phyloP scores from a whole-genome alignment of 1,139 yeast genomes.

The Arxiozyma heterogenica region DNA sequence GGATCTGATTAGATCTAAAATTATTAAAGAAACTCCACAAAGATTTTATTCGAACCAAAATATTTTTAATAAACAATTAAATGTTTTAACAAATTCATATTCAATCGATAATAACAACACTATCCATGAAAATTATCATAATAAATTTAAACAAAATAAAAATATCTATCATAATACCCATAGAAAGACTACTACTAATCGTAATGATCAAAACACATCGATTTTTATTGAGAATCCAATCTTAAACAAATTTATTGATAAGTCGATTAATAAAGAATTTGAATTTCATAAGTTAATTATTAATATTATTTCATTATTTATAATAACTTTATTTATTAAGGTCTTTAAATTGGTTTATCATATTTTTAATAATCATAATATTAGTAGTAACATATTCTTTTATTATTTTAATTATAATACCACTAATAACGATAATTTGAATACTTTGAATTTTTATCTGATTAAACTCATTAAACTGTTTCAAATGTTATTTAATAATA shows the following conservation, averaged over 20 bases:
- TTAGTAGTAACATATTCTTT: neutral
- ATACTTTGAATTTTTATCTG: neutral
- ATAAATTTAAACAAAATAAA: too few species aligned
- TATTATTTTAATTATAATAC: neutral
- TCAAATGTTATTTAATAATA: constrained; percentile 4
- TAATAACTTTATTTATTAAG: constrained; percentile 26
- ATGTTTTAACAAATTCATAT: neutral
- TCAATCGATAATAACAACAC: neutral
- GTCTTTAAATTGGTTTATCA: constrained; percentile 14
- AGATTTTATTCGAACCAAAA: neutral
- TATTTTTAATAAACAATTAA: neutral
- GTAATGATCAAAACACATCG: neutral
- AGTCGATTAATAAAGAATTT: constrained; percentile 34
- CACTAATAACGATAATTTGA: neutral
- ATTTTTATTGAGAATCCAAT: constrained; percentile 30
- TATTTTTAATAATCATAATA: neutral
- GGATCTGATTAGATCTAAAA: neutral
- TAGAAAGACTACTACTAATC: neutral
- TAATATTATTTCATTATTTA: constrained; percentile 28
- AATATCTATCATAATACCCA: too few species aligned
- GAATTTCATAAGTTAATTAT: constrained; percentile 31
- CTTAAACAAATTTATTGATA: constrained; percentile 27
- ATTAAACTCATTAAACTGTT: neutral
- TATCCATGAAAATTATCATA: neutral
- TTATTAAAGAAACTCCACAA: constrained; percentile 1